Evolutionary conservation across 805 yeast genomes (phyloP).

Genomic region (Yarrowia keelungensis): DNA sequence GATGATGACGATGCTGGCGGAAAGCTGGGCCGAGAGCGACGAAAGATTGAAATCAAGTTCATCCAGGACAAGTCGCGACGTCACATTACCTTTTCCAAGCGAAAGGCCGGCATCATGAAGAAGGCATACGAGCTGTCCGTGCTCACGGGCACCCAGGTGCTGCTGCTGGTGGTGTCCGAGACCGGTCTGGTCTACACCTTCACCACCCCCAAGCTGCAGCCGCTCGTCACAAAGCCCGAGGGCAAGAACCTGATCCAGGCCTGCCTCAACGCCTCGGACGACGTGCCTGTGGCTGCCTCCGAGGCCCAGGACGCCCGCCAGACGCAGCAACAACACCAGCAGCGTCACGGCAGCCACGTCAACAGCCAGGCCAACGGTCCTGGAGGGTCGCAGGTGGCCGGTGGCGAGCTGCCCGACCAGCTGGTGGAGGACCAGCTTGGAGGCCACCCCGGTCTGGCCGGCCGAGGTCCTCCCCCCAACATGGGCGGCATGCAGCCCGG

Average conservation of each 20-base stretch:
- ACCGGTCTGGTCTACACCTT: slow-evolving; percentile 99
- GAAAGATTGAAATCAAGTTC: slow-evolving; percentile 96
- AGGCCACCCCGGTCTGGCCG: slow-evolving; percentile 42
- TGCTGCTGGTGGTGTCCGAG: slow-evolving; percentile 92
- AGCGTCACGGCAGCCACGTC: slow-evolving; percentile 42
- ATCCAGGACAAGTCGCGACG: slow-evolving; percentile 97
- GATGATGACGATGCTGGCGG: slow-evolving; percentile 59
- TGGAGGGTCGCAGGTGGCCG: slow-evolving; percentile 33
- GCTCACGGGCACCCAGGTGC: slow-evolving; percentile 95
- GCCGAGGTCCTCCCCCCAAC: slow-evolving; percentile 42
- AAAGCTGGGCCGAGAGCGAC: slow-evolving; percentile 60
- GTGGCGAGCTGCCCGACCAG: slow-evolving; percentile 40
- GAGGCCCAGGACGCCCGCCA: slow-evolving; percentile 44
- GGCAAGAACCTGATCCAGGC: slow-evolving; percentile 97
- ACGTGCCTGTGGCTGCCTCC: slow-evolving; percentile 54
- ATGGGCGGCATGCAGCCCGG: slow-evolving; percentile 51
- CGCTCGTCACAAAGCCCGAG: slow-evolving; percentile 95
- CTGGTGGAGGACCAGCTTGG: slow-evolving; percentile 43
- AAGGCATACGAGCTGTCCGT: slow-evolving; percentile 98
- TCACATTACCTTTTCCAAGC: slow-evolving; percentile 96
- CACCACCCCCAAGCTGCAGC: slow-evolving; percentile 98
- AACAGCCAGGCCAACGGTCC: slow-evolving; percentile 45
- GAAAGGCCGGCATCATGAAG: slow-evolving; percentile 99
- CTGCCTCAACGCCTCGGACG: slow-evolving; percentile 96
- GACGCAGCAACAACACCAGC: slow-evolving; percentile 49